These are phyloP conservation scores for Sutorius eximius DNA, from an alignment of 1,284 basidiomycete genomes.

Conservation along the genomic window DNA sequence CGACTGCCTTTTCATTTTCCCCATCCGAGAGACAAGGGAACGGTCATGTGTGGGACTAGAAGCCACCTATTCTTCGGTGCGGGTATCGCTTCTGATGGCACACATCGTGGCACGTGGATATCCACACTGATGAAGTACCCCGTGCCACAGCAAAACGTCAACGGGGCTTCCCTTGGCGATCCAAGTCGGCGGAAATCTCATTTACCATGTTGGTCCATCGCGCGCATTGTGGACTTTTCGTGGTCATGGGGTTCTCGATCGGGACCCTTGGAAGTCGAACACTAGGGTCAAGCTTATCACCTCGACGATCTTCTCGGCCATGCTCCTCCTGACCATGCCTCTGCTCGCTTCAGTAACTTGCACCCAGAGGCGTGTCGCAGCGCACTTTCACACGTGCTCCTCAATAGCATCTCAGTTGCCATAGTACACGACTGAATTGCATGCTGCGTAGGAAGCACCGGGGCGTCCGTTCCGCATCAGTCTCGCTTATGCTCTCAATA, in stretches of 20 bases:
- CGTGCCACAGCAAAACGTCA: constrained; percentile 1
- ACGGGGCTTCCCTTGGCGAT: constrained; percentile 1
- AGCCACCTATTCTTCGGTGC: background rate
- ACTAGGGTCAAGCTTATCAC: constrained; percentile 4
- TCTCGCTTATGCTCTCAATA: constrained; percentile 13
- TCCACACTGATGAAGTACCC: background rate
- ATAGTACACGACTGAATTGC: background rate
- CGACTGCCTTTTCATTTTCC: background rate
- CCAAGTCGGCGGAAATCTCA: background rate
- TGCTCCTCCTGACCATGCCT: background rate
- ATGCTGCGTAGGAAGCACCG: constrained; percentile 1
- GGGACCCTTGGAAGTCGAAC: background rate
- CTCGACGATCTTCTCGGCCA: constrained; percentile 2
- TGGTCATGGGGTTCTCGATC: constrained; percentile 4
- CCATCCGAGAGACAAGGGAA: background rate
- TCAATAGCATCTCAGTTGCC: constrained; percentile 9
- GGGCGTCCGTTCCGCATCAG: background rate
- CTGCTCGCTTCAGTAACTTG: constrained; percentile 1
- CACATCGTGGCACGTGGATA: background rate
- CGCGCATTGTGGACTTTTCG: background rate
- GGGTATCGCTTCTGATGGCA: background rate
- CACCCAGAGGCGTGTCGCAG: background rate
- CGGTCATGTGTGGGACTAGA: background rate
- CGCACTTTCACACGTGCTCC: background rate
- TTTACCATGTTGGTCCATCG: background rate